Evolutionary conservation across 2,329 filamentous ascomycete species (phyloP).

Genomic region (Fusarium secorum): DNA sequence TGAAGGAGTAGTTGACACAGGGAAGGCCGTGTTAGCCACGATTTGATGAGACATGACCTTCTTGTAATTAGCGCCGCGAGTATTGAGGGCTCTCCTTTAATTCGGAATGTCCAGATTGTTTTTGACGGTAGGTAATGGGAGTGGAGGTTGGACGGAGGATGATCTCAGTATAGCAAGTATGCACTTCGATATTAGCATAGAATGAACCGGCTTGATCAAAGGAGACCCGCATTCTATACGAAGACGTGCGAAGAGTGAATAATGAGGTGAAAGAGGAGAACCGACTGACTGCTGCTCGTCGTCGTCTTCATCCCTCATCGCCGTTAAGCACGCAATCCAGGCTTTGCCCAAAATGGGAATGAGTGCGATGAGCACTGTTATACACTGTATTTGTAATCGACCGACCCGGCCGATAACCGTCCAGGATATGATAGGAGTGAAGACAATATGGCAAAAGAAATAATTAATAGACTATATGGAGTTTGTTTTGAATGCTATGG

Average conservation of each 20-base stretch:
- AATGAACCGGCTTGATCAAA: conserved; percentile 23
- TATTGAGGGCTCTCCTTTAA: conserved; percentile 6
- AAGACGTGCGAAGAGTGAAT: conserved; percentile 22
- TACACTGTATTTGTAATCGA: conserved; percentile 13
- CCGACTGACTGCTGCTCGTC: conserved; percentile 4
- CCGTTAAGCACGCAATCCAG: conserved; percentile 31
- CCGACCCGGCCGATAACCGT: conserved; percentile 27
- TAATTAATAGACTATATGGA: neutral
- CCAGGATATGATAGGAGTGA: neutral
- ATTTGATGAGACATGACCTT: conserved; percentile 35
- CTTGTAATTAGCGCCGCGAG: conserved; percentile 28
- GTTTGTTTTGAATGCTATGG: no score
- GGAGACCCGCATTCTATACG: conserved; percentile 26
- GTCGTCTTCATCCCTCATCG: conserved; percentile 10
- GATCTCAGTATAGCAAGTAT: conserved; percentile 10
- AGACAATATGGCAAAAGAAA: neutral
- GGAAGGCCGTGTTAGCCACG: conserved; percentile 1
- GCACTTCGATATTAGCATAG: conserved; percentile 24
- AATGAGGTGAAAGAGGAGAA: conserved; percentile 30
- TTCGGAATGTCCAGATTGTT: conserved; percentile 5
- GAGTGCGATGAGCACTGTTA: conserved; percentile 3
- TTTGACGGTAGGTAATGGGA: conserved; percentile 1
- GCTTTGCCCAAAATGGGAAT: conserved; percentile 23
- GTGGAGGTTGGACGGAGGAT: neutral
- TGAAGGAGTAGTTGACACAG: conserved; percentile 47